These are phyloP conservation scores for Neovahlkampfia damariscottae DNA, from an alignment of 78 protist genomes.

Conservation along the genomic window DNA sequence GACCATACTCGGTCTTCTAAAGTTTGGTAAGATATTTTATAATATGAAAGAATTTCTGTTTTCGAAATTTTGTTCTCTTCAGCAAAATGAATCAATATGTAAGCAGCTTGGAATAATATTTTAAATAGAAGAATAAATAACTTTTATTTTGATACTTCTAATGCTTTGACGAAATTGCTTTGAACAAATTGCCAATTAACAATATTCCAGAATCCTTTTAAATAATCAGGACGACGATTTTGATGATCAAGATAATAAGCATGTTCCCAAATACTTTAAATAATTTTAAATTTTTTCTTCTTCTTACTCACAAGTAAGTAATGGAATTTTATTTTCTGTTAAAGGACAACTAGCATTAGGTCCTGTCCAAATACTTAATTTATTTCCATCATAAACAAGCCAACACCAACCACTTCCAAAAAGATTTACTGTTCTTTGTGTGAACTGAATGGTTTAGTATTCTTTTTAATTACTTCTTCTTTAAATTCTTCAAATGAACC, in stretches of 20 bases:
- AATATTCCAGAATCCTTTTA: constrained; percentile 47
- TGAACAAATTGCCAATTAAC: constrained; percentile 54
- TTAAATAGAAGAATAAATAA: too few species aligned
- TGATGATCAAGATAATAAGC: constrained; percentile 65
- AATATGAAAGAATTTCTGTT: too few species aligned
- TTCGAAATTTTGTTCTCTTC: too few species aligned
- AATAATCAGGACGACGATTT: constrained; percentile 37
- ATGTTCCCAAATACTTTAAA: constrained; percentile 72
- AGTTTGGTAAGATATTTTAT: too few species aligned
- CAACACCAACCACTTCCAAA: constrained; percentile 64
- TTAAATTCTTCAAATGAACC: constrained; percentile 36
- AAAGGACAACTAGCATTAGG: constrained; percentile 28
- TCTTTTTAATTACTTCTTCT: too few species aligned
- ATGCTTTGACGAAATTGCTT: background rate
- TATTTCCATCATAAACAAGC: constrained; percentile 32
- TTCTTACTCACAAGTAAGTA: constrained; percentile 50
- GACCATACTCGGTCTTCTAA: too few species aligned
- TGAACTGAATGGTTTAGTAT: too few species aligned
- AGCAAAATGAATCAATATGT: too few species aligned
- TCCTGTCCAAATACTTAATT: background rate
- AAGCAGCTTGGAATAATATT: too few species aligned
- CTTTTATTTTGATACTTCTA: too few species aligned
- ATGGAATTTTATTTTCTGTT: constrained; percentile 18
- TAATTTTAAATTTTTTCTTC: too few species aligned
- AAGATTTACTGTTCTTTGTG: constrained; percentile 9